Base-by-base conservation (phyloP, 2,329 filamentous ascomycete species). In the Monilinia fructicola region DNA sequence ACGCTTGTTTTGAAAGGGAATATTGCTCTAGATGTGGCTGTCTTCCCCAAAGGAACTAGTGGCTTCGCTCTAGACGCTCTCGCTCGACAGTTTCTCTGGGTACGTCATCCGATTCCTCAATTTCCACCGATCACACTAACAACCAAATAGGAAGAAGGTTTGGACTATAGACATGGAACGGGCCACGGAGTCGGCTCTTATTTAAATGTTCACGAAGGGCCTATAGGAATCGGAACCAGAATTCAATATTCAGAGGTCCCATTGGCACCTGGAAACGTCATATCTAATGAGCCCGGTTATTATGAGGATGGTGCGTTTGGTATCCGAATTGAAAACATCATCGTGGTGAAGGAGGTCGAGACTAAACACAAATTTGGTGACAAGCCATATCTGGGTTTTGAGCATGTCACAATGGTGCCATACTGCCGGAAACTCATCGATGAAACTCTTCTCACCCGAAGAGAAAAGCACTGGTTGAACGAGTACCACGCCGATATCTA, bases 251-350 rank as follows among this genome's bases (percentile, higher is more conserved):
- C 92, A 0, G 95, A 99, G 76, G 93, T 98, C 7, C 85, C 95
- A 0, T 83, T 99, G 40, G 87, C 92, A 0, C 84, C 92, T n/a
- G 95, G 95, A 54, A 97, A 99, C 74, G 94, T 99, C 52, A 87
- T 98, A 64, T 98, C 94, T 1, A 93, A 97, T 74, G 93, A 99
- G 78, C 95, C 95, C 1, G 95, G 95, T 40, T 99, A 93, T 80
- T 99, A 99, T 77, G 93, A 98, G 78, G 95, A 99, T 74, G 94
- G 93, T 58, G 87, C 88, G 50, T 99, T 96, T 75, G 95, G 95
- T 23, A 95, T 99, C 72, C 90, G 95, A 23, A 97, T 97, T 74
- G 95, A 99, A 79, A 99, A 99, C 77, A 88, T 99, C 74, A 87
- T 96, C 71, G 90, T 98, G 83, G 92, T 96, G 40, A 90, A 86